phyloP scores from a whole-genome alignment of 2,329 filamentous ascomycete species.

The Plenodomus biglobosus region DNA sequence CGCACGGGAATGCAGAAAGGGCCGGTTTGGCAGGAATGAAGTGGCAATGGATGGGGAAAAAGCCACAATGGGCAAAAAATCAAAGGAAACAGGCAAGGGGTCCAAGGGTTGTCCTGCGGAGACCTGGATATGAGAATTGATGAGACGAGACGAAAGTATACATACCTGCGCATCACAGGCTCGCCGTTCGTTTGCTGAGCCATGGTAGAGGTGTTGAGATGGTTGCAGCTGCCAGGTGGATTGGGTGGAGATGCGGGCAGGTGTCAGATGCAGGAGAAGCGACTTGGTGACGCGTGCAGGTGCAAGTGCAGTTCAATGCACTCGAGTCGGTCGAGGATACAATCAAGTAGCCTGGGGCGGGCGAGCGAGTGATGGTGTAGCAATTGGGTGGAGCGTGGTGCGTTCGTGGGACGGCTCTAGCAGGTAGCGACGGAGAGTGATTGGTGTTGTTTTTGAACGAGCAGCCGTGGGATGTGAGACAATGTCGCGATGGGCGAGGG shows the following conservation, averaged over 20 bases:
- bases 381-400: conserved; percentile 4
- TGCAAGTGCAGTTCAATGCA: neutral
- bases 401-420: conserved; percentile 2
- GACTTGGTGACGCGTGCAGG: neutral
- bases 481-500: conserved; percentile 1
- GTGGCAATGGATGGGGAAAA: neutral
- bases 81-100: too few relatives aligned
- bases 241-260: conserved; percentile 1
- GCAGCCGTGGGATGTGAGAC: conserved; percentile 11
- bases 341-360: conserved; percentile 13
- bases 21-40: neutral
- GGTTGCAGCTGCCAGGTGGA: conserved; percentile 4
- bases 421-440: conserved; percentile 4
- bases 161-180: conserved; percentile 69
- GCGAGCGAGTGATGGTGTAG: conserved; percentile 2
- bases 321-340: conserved; percentile 7
- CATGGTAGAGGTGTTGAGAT: conserved; percentile 27
- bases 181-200: conserved; percentile 44
- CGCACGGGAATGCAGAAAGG: neutral
- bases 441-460: conserved; percentile 8
- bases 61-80: neutral
- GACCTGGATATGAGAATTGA: conserved; percentile 7
- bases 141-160: conserved; percentile 16
- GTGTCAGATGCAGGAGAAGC: neutral
- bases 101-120: too few relatives aligned